A percentile compares a stretch with the other conserved stretches of the same genome.
Evolutionary conservation across 345 rosid species (phyloP).

Genomic region (Citrus unshiu): DNA sequence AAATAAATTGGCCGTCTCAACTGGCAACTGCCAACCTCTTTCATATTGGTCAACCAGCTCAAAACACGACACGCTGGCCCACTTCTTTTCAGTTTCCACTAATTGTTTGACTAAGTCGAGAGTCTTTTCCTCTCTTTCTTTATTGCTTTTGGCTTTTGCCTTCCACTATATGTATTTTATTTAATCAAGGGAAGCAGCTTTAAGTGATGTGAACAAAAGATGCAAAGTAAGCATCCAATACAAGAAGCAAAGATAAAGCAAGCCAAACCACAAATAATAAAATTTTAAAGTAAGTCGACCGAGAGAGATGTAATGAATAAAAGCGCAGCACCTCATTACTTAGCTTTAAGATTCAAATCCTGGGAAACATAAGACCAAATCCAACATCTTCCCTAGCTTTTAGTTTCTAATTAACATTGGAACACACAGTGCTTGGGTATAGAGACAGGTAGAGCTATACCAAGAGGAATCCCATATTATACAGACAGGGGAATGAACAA

Average conservation of each 20-base stretch:
- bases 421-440: neutral
- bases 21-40: constrained; percentile 29
- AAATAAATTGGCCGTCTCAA: constrained; percentile 21
- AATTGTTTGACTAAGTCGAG: constrained; percentile 36
- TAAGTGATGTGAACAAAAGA: constrained; percentile 13
- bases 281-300: neutral
- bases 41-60: constrained; percentile 40
- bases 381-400: constrained; percentile 28
- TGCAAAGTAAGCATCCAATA: constrained; percentile 24
- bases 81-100: constrained; percentile 13
- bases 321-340: constrained; percentile 11
- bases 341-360: constrained; percentile 8
- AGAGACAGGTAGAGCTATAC: neutral
- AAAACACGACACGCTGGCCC: constrained; percentile 40
- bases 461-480: constrained; percentile 12
- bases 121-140: constrained; percentile 6
- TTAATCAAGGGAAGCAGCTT: neutral
- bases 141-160: neutral
- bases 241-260: constrained; percentile 13
- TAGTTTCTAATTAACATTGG: neutral
- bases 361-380: constrained; percentile 33
- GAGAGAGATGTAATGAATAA: neutral
- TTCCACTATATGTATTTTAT: neutral
- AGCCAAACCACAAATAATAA: neutral
- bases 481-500: constrained; percentile 26